These are phyloP conservation scores for Penicillium hesseltinei DNA, from an alignment of 2,329 filamentous ascomycete genomes.

Conservation along the genomic window DNA sequence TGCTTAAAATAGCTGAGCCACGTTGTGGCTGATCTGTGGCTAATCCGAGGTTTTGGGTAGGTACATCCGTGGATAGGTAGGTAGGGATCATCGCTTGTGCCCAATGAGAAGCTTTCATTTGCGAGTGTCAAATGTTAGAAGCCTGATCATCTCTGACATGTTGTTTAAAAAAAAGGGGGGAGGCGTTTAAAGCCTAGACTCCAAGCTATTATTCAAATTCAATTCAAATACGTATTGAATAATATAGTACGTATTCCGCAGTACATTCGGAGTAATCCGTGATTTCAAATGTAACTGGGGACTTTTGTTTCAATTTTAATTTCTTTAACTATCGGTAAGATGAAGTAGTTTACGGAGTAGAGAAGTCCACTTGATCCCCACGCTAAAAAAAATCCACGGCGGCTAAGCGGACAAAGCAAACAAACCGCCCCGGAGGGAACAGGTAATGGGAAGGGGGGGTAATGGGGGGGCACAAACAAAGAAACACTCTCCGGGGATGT, in stretches of 20 bases:
- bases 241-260: not conserved
- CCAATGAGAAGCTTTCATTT: conserved; percentile 3
- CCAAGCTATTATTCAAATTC: not conserved
- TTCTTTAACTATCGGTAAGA: not conserved
- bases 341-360: not conserved
- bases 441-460: not conserved
- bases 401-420: conserved; percentile 5
- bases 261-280: conserved; percentile 3
- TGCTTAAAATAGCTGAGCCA: conserved; percentile 15
- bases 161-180: not conserved
- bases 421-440: not conserved
- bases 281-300: conserved; percentile 5
- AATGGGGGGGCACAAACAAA: conserved; percentile 2
- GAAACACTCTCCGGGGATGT: not conserved
- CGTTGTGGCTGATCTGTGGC: conserved; percentile 20
- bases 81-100: not conserved
- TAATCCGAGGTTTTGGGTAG: not conserved
- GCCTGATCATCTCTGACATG: not conserved
- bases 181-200: conserved; percentile 1
- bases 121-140: not conserved
- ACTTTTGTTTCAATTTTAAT: not conserved
- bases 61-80: no score
- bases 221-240: not conserved
- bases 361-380: not conserved
- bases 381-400: not conserved